Conservation (phyloP, 2,329 filamentous ascomycete genomes). For the Pseudocercospora ulei region DNA sequence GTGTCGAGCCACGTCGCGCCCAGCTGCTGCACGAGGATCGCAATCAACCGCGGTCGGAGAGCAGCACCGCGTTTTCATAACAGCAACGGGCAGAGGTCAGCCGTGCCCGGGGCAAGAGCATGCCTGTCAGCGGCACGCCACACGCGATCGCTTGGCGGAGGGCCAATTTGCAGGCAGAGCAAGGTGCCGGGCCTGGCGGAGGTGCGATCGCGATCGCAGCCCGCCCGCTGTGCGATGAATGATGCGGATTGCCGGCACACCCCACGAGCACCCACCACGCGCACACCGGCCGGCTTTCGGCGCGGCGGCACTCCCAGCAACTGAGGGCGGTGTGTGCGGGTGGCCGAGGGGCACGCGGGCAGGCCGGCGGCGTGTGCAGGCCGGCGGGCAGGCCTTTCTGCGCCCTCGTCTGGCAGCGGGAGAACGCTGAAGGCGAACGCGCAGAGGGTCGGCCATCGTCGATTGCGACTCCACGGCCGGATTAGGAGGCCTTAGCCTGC, state of each 20-base stretch:
- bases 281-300: conserved; percentile 3
- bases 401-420: too few species aligned
- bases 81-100: conserved; percentile 8
- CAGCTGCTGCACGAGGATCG: conserved; percentile 3
- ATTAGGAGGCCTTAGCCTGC: conserved; percentile 5
- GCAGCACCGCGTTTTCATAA: conserved; percentile 1
- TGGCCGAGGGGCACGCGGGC: neutral
- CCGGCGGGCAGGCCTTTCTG: too few species aligned
- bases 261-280: too few species aligned
- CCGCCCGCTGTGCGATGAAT: neutral
- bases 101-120: neutral
- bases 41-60: neutral
- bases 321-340: neutral
- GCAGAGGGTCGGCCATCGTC: neutral
- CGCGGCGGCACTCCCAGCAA: conserved; percentile 4
- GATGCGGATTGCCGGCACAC: conserved; percentile 7
- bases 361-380: too few species aligned
- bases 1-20: neutral
- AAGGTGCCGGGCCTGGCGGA: neutral
- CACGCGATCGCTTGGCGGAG: conserved; percentile 7
- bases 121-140: conserved; percentile 8
- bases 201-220: conserved; percentile 6
- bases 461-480: conserved; percentile 1
- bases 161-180: conserved; percentile 4
- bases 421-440: too few species aligned